phyloP scores from a whole-genome alignment of 495 filamentous ascomycete genomes.

The Durotheca rogersii region DNA sequence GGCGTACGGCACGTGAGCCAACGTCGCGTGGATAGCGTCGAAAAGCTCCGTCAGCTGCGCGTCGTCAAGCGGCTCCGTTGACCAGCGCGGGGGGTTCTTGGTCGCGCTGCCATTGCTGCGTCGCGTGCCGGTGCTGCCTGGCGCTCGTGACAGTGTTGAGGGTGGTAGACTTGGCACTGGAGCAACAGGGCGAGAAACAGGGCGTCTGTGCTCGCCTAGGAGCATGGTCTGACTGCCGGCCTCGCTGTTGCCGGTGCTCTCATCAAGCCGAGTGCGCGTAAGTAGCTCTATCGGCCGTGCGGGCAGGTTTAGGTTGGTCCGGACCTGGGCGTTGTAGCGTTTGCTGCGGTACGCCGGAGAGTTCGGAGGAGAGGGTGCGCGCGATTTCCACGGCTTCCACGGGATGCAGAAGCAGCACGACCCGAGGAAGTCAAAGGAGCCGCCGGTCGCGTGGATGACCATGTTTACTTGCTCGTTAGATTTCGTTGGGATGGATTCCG shows the following conservation, averaged over 20 bases:
- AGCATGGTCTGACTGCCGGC: not conserved
- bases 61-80: conserved; percentile 1
- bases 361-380: not conserved
- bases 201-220: too few relatives aligned
- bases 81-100: conserved; percentile 9
- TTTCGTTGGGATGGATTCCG: too few relatives aligned
- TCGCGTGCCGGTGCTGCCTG: not conserved
- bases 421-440: not conserved
- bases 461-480: conserved; percentile 3
- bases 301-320: conserved; percentile 3
- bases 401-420: conserved; percentile 14
- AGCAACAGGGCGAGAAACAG: not conserved
- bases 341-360: not conserved
- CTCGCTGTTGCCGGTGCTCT: too few relatives aligned
- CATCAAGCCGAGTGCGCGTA: not conserved
- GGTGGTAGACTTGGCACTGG: too few relatives aligned
- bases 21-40: conserved; percentile 31
- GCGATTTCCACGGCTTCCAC: too few relatives aligned
- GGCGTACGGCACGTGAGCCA: conserved; percentile 42
- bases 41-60: conserved; percentile 34
- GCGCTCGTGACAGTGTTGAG: not conserved
- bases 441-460: not conserved
- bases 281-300: not conserved
- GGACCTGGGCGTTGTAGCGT: conserved; percentile 8
- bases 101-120: too few relatives aligned